These are phyloP conservation scores for Cunninghamia lanceolata DNA, from an alignment of 75 land plant genomes.

Conservation along the genomic window DNA sequence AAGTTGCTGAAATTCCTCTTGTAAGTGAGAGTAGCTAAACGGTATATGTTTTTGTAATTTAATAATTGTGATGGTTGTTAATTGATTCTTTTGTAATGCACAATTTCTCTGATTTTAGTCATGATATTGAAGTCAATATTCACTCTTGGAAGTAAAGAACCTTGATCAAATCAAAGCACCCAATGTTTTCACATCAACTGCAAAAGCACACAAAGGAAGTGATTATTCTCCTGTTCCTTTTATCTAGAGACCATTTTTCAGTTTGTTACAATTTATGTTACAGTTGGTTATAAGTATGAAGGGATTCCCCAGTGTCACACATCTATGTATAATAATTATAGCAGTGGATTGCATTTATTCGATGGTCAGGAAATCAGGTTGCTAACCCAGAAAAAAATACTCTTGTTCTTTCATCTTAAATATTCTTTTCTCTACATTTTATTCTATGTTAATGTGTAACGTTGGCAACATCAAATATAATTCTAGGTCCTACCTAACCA, in stretches of 20 bases:
- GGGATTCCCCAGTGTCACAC: not conserved
- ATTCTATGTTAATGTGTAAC: not conserved
- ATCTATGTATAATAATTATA: not conserved
- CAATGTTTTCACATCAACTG: not conserved
- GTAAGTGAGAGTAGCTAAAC: slow-evolving; percentile 33
- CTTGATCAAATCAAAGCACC: not conserved
- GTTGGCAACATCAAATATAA: not conserved
- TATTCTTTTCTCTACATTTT: not conserved
- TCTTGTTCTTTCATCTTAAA: not conserved
- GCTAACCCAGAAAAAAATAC: not conserved
- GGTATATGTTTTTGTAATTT: not conserved
- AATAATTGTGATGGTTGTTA: not conserved
- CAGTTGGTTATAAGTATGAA: not conserved
- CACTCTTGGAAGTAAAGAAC: not conserved
- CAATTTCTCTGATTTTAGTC: not conserved
- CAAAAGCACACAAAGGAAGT: not conserved
- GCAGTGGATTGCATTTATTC: not conserved
- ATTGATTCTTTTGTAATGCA: not conserved
- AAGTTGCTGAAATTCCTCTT: slow-evolving; percentile 93
- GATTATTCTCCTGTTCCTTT: not conserved
- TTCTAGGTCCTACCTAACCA: not conserved
- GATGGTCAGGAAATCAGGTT: not conserved
- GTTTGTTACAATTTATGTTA: not conserved
- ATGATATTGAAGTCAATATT: not conserved
- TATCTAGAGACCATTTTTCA: not conserved